Evolutionary conservation across 139 green algal genomes (phyloP).

Genomic region (Diplosphaera chodatii): DNA sequence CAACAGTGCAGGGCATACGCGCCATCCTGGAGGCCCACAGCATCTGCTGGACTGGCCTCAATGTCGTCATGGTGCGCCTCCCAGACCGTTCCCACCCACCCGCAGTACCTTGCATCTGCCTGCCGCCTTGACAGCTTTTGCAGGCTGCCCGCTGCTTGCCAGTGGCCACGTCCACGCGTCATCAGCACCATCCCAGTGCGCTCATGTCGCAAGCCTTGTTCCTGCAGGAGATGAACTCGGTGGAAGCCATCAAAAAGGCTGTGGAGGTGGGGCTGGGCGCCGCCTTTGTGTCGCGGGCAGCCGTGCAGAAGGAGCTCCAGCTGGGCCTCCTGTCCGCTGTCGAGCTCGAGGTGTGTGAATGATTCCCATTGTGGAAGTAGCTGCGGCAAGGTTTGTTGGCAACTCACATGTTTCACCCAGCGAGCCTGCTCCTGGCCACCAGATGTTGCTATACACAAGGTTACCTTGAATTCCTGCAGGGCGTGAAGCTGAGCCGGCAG

Average conservation of each 20-base stretch:
- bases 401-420: no score
- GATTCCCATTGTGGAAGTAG: no score
- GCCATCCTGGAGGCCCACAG: constrained; percentile 11
- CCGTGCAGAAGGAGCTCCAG: constrained; percentile 25
- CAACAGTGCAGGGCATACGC: constrained; percentile 20
- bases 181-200: no score
- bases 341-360: neutral
- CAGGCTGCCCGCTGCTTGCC: no score
- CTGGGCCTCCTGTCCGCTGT: constrained; percentile 18
- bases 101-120: neutral
- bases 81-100: neutral
- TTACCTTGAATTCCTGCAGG: neutral
- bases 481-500: constrained; percentile 1
- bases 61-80: constrained; percentile 22
- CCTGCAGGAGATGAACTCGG: constrained; percentile 42
- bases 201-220: neutral
- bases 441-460: no score
- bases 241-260: constrained; percentile 43
- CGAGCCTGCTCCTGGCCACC: no score
- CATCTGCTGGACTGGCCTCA: constrained; percentile 19
- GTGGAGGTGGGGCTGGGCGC: constrained; percentile 28
- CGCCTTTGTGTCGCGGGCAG: constrained; percentile 28
- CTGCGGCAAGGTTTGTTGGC: no score
- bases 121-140: neutral
- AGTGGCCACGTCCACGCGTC: no score